phyloP scores from a whole-genome alignment of 1,139 yeast genomes.

The Pichia sp. region DNA sequence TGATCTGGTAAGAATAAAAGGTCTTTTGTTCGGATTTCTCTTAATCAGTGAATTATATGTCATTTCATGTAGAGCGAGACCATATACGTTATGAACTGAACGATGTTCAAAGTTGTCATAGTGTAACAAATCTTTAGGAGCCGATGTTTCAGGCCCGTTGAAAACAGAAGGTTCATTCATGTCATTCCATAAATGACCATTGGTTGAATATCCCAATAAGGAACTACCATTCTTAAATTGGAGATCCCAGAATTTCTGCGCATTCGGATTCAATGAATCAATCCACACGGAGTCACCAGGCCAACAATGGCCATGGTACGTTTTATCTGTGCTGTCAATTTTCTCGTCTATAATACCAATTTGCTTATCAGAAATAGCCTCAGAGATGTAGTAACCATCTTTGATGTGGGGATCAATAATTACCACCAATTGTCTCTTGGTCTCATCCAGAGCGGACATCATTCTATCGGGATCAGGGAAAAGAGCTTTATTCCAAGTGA shows the following conservation, averaged over 20 bases:
- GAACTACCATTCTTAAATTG: slow-evolving; percentile 35
- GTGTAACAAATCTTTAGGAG: slow-evolving; percentile 76
- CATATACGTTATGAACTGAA: slow-evolving; percentile 80
- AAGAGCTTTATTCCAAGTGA: slow-evolving; percentile 75
- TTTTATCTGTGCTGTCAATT: slow-evolving; percentile 31
- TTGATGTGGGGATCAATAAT: slow-evolving; percentile 92
- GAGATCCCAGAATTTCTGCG: slow-evolving; percentile 53
- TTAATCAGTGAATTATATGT: slow-evolving; percentile 60
- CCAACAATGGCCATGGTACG: slow-evolving; percentile 91
- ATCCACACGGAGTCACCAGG: slow-evolving; percentile 96
- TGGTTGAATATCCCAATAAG: slow-evolving; percentile 50
- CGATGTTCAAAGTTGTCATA: slow-evolving; percentile 84
- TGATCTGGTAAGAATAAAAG: slow-evolving; percentile 84
- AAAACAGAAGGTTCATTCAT: slow-evolving; percentile 98
- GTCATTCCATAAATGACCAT: slow-evolving; percentile 90
- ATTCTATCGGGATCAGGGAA: slow-evolving; percentile 72
- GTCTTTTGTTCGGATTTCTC: slow-evolving; percentile 54
- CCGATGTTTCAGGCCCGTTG: slow-evolving; percentile 88
- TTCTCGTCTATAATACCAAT: slow-evolving; percentile 34
- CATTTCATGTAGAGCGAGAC: slow-evolving; percentile 71
- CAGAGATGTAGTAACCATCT: slow-evolving; percentile 57
- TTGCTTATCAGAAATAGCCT: slow-evolving; percentile 34
- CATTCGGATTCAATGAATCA: slow-evolving; percentile 66
- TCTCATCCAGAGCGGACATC: slow-evolving; percentile 54
- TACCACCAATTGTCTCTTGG: slow-evolving; percentile 76